Percentiles rank a stretch among this genome's conserved stretches.
Conservation (phyloP, 1,284 basidiomycete species). For the Cutaneotrichosporon cutaneum region DNA sequence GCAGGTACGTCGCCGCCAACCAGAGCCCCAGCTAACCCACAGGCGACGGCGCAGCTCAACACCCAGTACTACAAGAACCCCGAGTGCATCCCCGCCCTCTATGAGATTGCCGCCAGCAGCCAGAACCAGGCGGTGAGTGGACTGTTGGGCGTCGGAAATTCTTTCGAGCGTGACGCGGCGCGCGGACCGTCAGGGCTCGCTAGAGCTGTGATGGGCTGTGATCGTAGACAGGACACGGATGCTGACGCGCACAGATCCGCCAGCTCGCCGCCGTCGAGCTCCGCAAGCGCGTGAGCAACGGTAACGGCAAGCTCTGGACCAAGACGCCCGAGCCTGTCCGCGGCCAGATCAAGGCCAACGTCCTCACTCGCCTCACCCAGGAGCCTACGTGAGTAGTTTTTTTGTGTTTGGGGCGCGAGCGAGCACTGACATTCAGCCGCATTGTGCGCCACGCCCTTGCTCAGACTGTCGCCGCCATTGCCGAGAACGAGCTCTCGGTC, state of each 20-base stretch:
- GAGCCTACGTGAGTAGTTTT: slow-evolving; percentile 68
- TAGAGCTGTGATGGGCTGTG: background rate
- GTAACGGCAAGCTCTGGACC: slow-evolving; percentile 81
- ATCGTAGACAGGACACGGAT: background rate
- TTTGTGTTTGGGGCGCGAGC: background rate
- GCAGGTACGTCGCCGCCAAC: slow-evolving; percentile 61
- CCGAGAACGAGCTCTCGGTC: slow-evolving; percentile 78
- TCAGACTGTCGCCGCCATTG: slow-evolving; percentile 90
- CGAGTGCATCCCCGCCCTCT: slow-evolving; percentile 85
- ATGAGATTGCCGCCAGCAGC: slow-evolving; percentile 80
- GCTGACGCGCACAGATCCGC: slow-evolving; percentile 64
- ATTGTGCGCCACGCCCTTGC: slow-evolving; percentile 87
- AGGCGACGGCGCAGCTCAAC: slow-evolving; percentile 91
- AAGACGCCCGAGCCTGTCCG: slow-evolving; percentile 69
- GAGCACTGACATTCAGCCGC: slow-evolving; percentile 58
- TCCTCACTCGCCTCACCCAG: slow-evolving; percentile 74
- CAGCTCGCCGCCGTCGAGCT: slow-evolving; percentile 98
- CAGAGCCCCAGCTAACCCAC: slow-evolving; percentile 5
- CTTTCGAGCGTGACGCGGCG: background rate
- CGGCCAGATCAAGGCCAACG: slow-evolving; percentile 77
- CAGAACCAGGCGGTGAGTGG: slow-evolving; percentile 58
- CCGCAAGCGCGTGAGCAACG: slow-evolving; percentile 82
- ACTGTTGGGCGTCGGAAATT: background rate
- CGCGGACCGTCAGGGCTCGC: slow-evolving; percentile 2
- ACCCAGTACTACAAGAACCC: slow-evolving; percentile 88